phyloP scores from a whole-genome alignment of 495 filamentous ascomycete genomes.

The Podospora appendiculata region DNA sequence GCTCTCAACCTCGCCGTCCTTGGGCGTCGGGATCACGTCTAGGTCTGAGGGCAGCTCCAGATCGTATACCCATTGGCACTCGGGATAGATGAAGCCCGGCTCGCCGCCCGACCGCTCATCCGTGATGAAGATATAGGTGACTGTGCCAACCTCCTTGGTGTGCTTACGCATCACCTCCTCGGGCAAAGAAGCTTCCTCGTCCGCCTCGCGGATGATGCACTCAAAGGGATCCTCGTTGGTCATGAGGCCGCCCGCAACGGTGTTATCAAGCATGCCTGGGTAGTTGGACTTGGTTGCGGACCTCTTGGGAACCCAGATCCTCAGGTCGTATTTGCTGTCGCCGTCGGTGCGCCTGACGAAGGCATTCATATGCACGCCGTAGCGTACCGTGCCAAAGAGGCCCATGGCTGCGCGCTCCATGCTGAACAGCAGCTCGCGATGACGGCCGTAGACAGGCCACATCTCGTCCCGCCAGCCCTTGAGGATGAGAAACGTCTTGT shows the following conservation, averaged over 20 bases:
- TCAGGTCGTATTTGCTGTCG: slow-evolving; percentile 45
- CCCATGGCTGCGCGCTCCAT: slow-evolving; percentile 73
- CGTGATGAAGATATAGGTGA: slow-evolving; percentile 82
- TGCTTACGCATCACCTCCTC: slow-evolving; percentile 55
- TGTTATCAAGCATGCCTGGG: slow-evolving; percentile 84
- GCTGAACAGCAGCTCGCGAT: slow-evolving; percentile 56
- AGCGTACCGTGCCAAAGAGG: slow-evolving; percentile 80
- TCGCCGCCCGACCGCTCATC: slow-evolving; percentile 76
- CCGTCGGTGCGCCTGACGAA: slow-evolving; percentile 51
- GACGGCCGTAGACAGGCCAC: slow-evolving; percentile 71
- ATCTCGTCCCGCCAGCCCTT: slow-evolving; percentile 82
- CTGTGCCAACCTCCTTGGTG: slow-evolving; percentile 53
- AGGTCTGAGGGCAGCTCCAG: slow-evolving; percentile 59
- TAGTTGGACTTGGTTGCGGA: slow-evolving; percentile 75
- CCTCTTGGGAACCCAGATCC: slow-evolving; percentile 78
- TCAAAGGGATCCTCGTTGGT: slow-evolving; percentile 70
- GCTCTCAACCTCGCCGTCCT: slow-evolving; percentile 80
- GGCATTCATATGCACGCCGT: slow-evolving; percentile 84
- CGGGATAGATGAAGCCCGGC: slow-evolving; percentile 79
- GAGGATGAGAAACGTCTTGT: slow-evolving; percentile 61
- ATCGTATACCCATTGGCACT: slow-evolving; percentile 89
- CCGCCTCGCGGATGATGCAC: slow-evolving; percentile 75
- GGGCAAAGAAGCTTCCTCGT: slow-evolving; percentile 83
- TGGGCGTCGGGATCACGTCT: slow-evolving; percentile 56
- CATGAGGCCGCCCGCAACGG: slow-evolving; percentile 83